Evolutionary conservation across 2,329 filamentous ascomycete genomes (phyloP).

Genomic region (Karstenula rhodostoma): DNA sequence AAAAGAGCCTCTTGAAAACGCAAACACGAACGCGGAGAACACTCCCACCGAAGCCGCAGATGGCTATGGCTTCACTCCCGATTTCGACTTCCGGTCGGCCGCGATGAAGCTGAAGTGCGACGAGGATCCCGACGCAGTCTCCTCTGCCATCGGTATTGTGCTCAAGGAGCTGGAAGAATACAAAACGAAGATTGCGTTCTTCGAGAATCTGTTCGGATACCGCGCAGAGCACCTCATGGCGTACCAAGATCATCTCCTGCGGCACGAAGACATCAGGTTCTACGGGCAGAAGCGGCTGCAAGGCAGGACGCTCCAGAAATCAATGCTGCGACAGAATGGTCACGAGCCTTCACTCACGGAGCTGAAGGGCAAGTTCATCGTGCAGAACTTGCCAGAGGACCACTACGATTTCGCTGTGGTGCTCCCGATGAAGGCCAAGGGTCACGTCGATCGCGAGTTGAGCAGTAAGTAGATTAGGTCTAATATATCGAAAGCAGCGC

Average conservation of each 20-base stretch:
- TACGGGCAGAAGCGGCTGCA: not conserved
- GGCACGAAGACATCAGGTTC: not conserved
- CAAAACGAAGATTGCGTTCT: not conserved
- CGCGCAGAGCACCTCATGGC: constrained; percentile 7
- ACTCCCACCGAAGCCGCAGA: not conserved
- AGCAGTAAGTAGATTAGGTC: not conserved
- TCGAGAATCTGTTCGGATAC: constrained; percentile 6
- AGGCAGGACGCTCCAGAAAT: not conserved
- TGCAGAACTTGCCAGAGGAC: not conserved
- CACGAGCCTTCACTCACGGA: not conserved
- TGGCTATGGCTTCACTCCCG: not conserved
- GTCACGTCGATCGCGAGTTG: not conserved
- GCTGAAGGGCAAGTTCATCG: not conserved
- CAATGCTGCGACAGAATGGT: not conserved
- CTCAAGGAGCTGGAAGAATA: not conserved
- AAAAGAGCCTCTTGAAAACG: not conserved
- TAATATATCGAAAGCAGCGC: not conserved
- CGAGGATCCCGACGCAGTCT: not conserved
- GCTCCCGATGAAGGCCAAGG: not conserved
- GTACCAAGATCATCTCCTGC: not conserved
- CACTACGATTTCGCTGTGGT: constrained; percentile 4
- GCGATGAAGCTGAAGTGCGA: not conserved
- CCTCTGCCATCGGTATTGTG: not conserved
- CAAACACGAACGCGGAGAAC: not conserved
- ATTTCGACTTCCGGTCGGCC: not conserved